A percentile compares a stretch with the other conserved stretches of the same genome.
phyloP scores from a whole-genome alignment of 2,329 filamentous ascomycete genomes.

The Fusarium napiforme region DNA sequence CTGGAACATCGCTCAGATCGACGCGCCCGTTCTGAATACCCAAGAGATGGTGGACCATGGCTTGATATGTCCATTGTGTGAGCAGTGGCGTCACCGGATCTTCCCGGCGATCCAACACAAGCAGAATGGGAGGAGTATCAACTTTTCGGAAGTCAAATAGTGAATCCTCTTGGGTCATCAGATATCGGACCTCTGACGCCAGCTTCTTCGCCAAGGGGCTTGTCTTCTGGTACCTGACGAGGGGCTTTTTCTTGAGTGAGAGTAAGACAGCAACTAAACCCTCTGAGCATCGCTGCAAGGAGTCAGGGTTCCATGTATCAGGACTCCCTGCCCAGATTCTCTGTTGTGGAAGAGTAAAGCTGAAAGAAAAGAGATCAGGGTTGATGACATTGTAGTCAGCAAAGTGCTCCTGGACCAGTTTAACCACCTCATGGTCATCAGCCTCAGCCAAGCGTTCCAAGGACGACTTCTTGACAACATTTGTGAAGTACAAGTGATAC shows the following conservation, averaged over 20 bases:
- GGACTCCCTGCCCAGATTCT: slow-evolving; percentile 84
- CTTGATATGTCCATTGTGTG: slow-evolving; percentile 99
- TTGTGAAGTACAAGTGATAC: slow-evolving; percentile 97
- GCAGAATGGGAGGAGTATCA: slow-evolving; percentile 91
- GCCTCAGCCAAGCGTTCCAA: slow-evolving; percentile 94
- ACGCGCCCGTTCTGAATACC: slow-evolving; percentile 97
- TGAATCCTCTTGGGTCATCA: slow-evolving; percentile 94
- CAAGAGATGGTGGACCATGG: slow-evolving; percentile 98
- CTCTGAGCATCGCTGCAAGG: slow-evolving; percentile 86
- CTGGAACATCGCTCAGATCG: slow-evolving; percentile 83
- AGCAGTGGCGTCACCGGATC: slow-evolving; percentile 94
- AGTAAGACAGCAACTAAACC: slow-evolving; percentile 86
- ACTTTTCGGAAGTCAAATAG: slow-evolving; percentile 95
- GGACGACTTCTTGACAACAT: slow-evolving; percentile 95
- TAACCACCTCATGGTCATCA: slow-evolving; percentile 97
- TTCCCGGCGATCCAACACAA: slow-evolving; percentile 90
- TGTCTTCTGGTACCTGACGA: slow-evolving; percentile 93
- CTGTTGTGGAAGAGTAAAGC: slow-evolving; percentile 76
- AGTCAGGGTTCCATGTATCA: slow-evolving; percentile 91
- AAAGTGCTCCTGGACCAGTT: slow-evolving; percentile 93
- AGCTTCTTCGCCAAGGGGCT: slow-evolving; percentile 92
- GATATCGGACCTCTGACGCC: slow-evolving; percentile 90
- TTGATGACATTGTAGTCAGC: slow-evolving; percentile 96
- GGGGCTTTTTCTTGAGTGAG: slow-evolving; percentile 93
- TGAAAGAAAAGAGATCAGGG: slow-evolving; percentile 88